A percentile compares a stretch with the other conserved stretches of the same genome.
These are phyloP conservation scores for Bryoglossum gracile DNA, from an alignment of 495 filamentous ascomycete genomes.

Conservation along the genomic window DNA sequence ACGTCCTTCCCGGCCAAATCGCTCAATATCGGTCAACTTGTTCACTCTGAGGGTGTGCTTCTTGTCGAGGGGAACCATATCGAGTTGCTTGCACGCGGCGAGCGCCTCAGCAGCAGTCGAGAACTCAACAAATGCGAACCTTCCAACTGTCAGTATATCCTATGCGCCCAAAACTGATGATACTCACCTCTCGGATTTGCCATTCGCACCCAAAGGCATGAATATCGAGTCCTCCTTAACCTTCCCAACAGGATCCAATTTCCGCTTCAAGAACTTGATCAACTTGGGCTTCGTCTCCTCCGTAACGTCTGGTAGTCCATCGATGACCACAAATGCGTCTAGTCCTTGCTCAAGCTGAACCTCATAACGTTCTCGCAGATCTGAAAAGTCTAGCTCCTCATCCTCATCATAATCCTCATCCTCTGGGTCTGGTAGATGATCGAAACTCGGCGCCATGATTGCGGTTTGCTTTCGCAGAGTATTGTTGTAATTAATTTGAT, in stretches of 20 bases:
- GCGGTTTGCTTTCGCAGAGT: constrained; percentile 12
- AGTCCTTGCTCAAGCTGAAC: constrained; percentile 92
- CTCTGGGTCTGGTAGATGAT: constrained; percentile 64
- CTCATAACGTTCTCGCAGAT: constrained; percentile 86
- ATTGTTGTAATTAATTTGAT: neutral
- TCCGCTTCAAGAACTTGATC: constrained; percentile 87
- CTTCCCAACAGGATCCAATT: constrained; percentile 75
- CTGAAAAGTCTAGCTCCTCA: constrained; percentile 90
- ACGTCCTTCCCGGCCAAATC: constrained; percentile 88
- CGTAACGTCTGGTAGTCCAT: constrained; percentile 80
- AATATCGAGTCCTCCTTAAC: constrained; percentile 79
- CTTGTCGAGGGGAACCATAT: constrained; percentile 81
- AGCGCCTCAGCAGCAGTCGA: constrained; percentile 85
- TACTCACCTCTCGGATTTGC: constrained; percentile 72
- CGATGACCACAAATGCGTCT: constrained; percentile 90
- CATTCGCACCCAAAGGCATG: constrained; percentile 84
- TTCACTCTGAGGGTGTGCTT: constrained; percentile 92
- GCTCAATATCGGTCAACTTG: constrained; percentile 95
- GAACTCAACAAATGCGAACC: constrained; percentile 94
- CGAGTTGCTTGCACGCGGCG: constrained; percentile 77
- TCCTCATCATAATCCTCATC: constrained; percentile 85
- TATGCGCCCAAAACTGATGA: constrained; percentile 9
- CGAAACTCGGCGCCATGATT: constrained; percentile 54
- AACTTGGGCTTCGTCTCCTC: constrained; percentile 84
- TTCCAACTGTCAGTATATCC: constrained; percentile 26